Conservation (phyloP, 2,329 filamentous ascomycete genomes). For the Hypoxylon sp. region DNA sequence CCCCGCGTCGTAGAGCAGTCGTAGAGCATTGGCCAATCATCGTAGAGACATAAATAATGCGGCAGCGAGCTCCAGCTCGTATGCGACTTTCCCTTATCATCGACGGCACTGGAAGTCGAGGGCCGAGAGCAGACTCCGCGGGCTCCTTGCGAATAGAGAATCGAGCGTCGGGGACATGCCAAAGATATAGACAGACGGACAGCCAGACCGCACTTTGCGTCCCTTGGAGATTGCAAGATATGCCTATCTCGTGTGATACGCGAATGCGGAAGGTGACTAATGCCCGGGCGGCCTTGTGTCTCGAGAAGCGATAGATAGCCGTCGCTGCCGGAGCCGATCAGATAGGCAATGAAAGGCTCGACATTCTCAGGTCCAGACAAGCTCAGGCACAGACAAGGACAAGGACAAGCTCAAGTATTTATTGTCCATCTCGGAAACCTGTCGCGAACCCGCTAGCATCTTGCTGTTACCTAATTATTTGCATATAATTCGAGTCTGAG, state of each 20-base stretch:
- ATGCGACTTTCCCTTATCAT: constrained; percentile 33
- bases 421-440: constrained; percentile 28
- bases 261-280: constrained; percentile 35
- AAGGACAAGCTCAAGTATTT: constrained; percentile 1
- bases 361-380: neutral
- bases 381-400: constrained; percentile 1
- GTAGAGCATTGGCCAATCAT: constrained; percentile 34
- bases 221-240: constrained; percentile 13
- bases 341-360: constrained; percentile 6
- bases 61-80: constrained; percentile 25
- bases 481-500: constrained; percentile 29
- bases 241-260: constrained; percentile 26
- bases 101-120: constrained; percentile 19
- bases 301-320: constrained; percentile 1
- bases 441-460: constrained; percentile 24
- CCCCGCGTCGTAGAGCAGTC: constrained; percentile 23
- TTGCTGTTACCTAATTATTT: constrained; percentile 35
- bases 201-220: constrained; percentile 1
- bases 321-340: constrained; percentile 1
- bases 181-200: constrained; percentile 33
- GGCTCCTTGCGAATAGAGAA: neutral
- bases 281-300: constrained; percentile 9
- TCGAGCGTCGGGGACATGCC: constrained; percentile 10
- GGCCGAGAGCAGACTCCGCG: constrained; percentile 1
- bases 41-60: constrained; percentile 20